phyloP scores from a whole-genome alignment of 192 early-diverging fungal genomes.

The Haplosporangium gracile region DNA sequence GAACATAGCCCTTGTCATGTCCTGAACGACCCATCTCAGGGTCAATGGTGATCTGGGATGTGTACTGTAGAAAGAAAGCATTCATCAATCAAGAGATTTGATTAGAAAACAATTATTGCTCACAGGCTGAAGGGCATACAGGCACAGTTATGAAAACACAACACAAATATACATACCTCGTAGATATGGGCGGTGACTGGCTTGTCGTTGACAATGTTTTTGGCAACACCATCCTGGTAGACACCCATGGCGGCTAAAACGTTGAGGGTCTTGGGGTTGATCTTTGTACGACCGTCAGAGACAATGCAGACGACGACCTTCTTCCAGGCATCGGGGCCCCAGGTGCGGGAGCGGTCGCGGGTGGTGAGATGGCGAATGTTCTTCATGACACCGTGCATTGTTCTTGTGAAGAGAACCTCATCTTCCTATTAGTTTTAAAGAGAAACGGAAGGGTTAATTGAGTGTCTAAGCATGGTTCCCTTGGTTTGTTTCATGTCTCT shows the following conservation, averaged over 20 bases:
- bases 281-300: conserved; percentile 85
- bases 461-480: too few relatives aligned
- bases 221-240: conserved; percentile 84
- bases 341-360: conserved; percentile 78
- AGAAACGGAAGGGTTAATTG: neutral
- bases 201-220: conserved; percentile 72
- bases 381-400: conserved; percentile 88
- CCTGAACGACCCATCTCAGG: conserved; percentile 80
- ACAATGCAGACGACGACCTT: conserved; percentile 89
- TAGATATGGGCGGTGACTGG: conserved; percentile 78
- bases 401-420: conserved; percentile 89
- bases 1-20: conserved; percentile 73
- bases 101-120: neutral
- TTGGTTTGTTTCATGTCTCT: too few relatives aligned
- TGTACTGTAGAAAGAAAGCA: conserved; percentile 66
- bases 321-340: conserved; percentile 85
- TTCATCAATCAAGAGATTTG: neutral
- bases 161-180: conserved; percentile 52
- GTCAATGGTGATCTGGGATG: conserved; percentile 81
- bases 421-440: conserved; percentile 74
- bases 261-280: conserved; percentile 76
- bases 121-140: neutral
- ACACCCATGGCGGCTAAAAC: conserved; percentile 85
- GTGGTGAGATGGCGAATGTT: conserved; percentile 93
- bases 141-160: neutral